Base-by-base conservation (phyloP, 2,329 filamentous ascomycete species). In the Bipolaris sorokiniana region DNA sequence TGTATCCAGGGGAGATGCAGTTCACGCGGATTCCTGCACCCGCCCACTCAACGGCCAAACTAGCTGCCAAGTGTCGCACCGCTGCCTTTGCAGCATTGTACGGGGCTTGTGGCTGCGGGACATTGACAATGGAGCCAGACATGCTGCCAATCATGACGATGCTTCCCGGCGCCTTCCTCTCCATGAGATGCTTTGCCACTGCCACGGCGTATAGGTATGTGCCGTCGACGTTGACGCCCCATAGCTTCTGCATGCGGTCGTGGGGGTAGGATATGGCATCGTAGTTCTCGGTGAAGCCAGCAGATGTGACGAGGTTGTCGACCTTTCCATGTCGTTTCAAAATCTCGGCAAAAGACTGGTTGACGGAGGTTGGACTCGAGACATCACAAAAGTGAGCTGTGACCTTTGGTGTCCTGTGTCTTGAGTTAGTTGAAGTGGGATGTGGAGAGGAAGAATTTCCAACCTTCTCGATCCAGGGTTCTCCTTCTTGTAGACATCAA, bases 61-160 rank as follows among this genome's bases (percentile, higher is more conserved):
- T 95, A 36, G 90, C 86, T 11, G 92, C 92, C 59, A 98, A 79
- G 78, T 98, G 94, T 61, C 93, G 85, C 44, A 98, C 90, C 10
- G 91, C 95, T 34, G 95, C 94, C 80, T 98, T 98, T 61, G 92
- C 88, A 5, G 90, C 91, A 74, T 97, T 97, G 80, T 97, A 97
- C 0, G 93, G 92, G 44, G 86, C 91, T 76, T 98, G 94, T 0
- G 92, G 92, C 77, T 98, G 94, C 15, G 94, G 94, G 7, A 97
- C 90, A 72, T 98, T 98, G 77, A 98, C 94, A 69, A 98, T 93
- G 53, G 89, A 80, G 42, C 93, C 94, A 49, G 90, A 93, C 93
- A 98, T 98, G 84, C 90, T 95, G 26, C 93, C 94, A 70, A 97
- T 95, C 81, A 97, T 90, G 68, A 97, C 91, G 76, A 98, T 93